A percentile compares a stretch with the other conserved stretches of the same genome.
Conservation (phyloP, 331 rosid genomes). For the Stylosanthes scabra region DNA sequence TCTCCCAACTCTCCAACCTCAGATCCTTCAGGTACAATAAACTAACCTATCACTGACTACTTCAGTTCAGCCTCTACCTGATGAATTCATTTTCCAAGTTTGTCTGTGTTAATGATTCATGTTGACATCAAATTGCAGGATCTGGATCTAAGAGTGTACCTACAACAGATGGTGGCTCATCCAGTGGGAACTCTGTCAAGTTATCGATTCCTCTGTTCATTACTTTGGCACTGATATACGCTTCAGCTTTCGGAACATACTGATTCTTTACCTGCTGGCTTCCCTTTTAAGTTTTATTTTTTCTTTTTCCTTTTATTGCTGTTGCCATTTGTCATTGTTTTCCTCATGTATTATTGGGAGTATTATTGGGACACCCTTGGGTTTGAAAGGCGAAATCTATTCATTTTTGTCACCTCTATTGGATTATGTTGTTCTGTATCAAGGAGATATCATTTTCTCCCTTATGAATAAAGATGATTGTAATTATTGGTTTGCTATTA, state of each 20-base stretch:
- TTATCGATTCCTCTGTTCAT: slow-evolving; percentile 56
- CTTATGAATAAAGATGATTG: slow-evolving; percentile 52
- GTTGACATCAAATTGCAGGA: slow-evolving; percentile 55
- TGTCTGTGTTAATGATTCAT: slow-evolving; percentile 10
- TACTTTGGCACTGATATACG: slow-evolving; percentile 56
- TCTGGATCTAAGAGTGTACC: slow-evolving; percentile 74
- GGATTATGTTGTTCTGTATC: slow-evolving; percentile 48
- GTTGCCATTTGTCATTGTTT: slow-evolving; percentile 20
- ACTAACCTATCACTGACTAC: slow-evolving; percentile 4
- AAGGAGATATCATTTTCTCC: slow-evolving; percentile 46
- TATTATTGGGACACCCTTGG: slow-evolving; percentile 33
- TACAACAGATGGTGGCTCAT: slow-evolving; percentile 57
- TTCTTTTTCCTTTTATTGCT: slow-evolving; percentile 22
- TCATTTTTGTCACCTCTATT: slow-evolving; percentile 44
- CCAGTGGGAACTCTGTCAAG: slow-evolving; percentile 61
- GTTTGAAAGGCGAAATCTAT: slow-evolving; percentile 37
- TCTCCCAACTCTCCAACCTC: slow-evolving; percentile 62
- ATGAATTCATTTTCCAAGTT: not conserved
- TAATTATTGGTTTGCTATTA: slow-evolving; percentile 29
- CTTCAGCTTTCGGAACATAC: slow-evolving; percentile 47
- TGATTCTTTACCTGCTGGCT: slow-evolving; percentile 46
- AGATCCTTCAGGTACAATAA: slow-evolving; percentile 69
- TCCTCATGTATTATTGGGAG: slow-evolving; percentile 23
- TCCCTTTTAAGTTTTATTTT: slow-evolving; percentile 25
- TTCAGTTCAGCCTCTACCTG: slow-evolving; percentile 14